These are phyloP conservation scores for Heliosperma pusillum DNA, from an alignment of 148 eudicot genomes.

Conservation along the genomic window DNA sequence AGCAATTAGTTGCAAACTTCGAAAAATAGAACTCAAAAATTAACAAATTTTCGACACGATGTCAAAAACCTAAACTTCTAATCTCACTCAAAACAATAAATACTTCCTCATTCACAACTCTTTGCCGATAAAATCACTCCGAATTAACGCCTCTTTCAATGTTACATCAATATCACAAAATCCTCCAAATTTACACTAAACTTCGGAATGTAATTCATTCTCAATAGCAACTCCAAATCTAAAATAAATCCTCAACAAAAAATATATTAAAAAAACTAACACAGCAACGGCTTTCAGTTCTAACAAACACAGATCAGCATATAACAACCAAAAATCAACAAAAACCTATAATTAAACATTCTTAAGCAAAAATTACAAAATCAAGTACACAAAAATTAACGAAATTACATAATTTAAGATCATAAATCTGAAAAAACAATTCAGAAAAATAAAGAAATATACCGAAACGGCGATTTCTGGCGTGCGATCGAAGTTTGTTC, in stretches of 20 bases:
- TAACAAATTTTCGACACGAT: neutral
- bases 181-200: neutral
- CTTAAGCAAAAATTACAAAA: neutral
- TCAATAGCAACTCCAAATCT: neutral
- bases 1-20: neutral
- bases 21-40: neutral
- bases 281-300: neutral
- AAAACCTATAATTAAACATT: constrained; percentile 33
- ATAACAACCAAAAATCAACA: neutral
- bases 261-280: neutral
- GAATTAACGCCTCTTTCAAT: neutral
- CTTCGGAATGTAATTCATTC: neutral
- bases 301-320: constrained; percentile 11
- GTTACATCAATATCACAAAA: constrained; percentile 9
- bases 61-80: constrained; percentile 6
- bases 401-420: constrained; percentile 11
- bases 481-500: neutral
- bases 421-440: constrained; percentile 1
- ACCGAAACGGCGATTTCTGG: neutral
- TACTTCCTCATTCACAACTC: neutral
- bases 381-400: neutral
- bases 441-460: neutral
- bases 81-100: neutral
- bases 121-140: neutral
- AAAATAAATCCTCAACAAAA: neutral